Percentiles rank a stretch among this genome's conserved stretches.
phyloP scores from a whole-genome alignment of 345 rosid genomes.

The Linum lewisii region DNA sequence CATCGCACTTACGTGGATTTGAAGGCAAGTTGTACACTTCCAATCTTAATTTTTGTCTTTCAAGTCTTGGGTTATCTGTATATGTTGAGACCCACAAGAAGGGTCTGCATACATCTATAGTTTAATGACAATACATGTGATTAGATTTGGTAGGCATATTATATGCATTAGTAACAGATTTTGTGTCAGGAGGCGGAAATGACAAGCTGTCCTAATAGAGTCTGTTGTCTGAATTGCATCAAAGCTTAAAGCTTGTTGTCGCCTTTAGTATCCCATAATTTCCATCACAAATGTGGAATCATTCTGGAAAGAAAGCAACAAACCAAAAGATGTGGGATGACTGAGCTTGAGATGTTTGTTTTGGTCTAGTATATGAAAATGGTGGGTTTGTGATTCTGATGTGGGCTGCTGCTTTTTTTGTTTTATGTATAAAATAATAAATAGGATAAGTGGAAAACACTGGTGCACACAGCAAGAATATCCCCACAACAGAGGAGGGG shows the following conservation, averaged over 20 bases:
- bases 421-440: background rate
- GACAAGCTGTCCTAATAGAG: background rate
- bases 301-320: background rate
- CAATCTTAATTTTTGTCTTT: background rate
- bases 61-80: too few species aligned
- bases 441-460: conserved; percentile 97
- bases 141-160: background rate
- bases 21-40: conserved; percentile 41
- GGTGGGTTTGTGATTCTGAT: background rate
- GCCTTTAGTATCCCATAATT: background rate
- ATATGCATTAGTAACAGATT: background rate
- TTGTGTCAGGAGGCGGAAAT: background rate
- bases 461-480: conserved; percentile 95
- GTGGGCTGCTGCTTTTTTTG: conserved; percentile 4
- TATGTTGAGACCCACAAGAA: too few species aligned
- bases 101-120: too few species aligned
- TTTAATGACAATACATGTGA: too few species aligned
- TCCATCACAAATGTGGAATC: background rate
- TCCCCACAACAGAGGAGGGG: conserved; percentile 98
- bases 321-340: background rate
- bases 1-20: conserved; percentile 94
- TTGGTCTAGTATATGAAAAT: background rate
- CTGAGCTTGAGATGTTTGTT: background rate
- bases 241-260: too few species aligned
- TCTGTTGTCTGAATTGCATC: too few species aligned